These are phyloP conservation scores for Achaetomium macrosporum DNA, from an alignment of 2,329 filamentous ascomycete species.

Conservation along the genomic window DNA sequence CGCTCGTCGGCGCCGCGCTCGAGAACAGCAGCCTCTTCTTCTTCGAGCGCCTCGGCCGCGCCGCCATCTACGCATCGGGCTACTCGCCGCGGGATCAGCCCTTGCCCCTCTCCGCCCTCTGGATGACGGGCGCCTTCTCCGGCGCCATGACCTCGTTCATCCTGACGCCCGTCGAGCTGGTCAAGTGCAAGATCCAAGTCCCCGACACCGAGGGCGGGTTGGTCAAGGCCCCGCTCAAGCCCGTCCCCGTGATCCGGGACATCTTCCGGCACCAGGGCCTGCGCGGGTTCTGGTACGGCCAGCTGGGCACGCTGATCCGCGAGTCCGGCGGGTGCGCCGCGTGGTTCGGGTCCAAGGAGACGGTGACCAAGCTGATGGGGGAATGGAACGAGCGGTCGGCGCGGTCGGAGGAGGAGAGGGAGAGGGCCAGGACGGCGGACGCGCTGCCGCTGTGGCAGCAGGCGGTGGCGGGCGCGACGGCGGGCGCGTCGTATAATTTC, in stretches of 20 bases:
- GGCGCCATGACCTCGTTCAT: slow-evolving; percentile 86
- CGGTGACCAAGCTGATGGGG: slow-evolving; percentile 65
- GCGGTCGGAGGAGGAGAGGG: slow-evolving; percentile 35
- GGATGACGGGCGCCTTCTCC: slow-evolving; percentile 76
- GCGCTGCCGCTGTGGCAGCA: slow-evolving; percentile 75
- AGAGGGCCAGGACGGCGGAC: slow-evolving; percentile 29
- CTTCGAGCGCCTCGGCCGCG: slow-evolving; percentile 72
- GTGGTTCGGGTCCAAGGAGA: slow-evolving; percentile 93
- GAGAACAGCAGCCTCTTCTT: slow-evolving; percentile 93
- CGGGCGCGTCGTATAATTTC: slow-evolving; percentile 94
- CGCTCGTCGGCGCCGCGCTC: slow-evolving; percentile 81
- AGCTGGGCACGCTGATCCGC: slow-evolving; percentile 85
- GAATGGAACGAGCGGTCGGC: slow-evolving; percentile 43
- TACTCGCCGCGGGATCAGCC: slow-evolving; percentile 47
- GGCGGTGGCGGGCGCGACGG: slow-evolving; percentile 77
- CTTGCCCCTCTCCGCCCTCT: slow-evolving; percentile 68
- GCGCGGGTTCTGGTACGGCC: slow-evolving; percentile 88
- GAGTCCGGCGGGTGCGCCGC: slow-evolving; percentile 90
- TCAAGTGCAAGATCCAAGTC: slow-evolving; percentile 98
- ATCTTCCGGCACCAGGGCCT: slow-evolving; percentile 80
- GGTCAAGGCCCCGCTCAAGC: slow-evolving; percentile 46
- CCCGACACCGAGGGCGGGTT: slow-evolving; percentile 39
- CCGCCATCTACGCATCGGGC: slow-evolving; percentile 52
- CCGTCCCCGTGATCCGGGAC: slow-evolving; percentile 66
- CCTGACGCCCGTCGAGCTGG: slow-evolving; percentile 89